Conservation (phyloP, 495 filamentous ascomycete genomes). For the Hypomontagnella submonticulosa region DNA sequence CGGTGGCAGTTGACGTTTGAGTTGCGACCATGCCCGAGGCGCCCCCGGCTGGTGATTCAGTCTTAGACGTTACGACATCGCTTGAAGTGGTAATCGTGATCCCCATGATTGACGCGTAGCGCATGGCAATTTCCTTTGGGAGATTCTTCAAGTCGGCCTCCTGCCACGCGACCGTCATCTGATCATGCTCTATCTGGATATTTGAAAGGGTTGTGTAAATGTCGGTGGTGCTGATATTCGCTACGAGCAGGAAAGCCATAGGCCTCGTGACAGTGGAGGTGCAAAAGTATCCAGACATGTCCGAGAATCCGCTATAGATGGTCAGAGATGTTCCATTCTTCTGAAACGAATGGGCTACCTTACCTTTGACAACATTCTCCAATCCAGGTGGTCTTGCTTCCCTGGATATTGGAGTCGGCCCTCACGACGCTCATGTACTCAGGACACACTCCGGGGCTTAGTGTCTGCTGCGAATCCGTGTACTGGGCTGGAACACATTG, state of each 20-base stretch:
- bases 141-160: conserved; percentile 31
- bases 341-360: neutral
- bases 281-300: conserved; percentile 31
- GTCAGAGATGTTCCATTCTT: neutral
- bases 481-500: conserved; percentile 41
- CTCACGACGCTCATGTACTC: conserved; percentile 40
- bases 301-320: conserved; percentile 35
- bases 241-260: conserved; percentile 41
- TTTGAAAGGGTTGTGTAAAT: conserved; percentile 40
- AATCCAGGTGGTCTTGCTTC: conserved; percentile 28
- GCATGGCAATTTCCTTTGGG: conserved; percentile 23
- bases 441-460: conserved; percentile 44
- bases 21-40: conserved; percentile 14
- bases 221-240: conserved; percentile 40
- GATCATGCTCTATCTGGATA: conserved; percentile 40
- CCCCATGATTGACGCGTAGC: conserved; percentile 39
- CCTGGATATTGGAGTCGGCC: neutral
- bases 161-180: conserved; percentile 42
- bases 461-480: conserved; percentile 24
- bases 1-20: neutral
- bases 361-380: conserved; percentile 45
- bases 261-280: conserved; percentile 41
- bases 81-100: conserved; percentile 11
- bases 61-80: conserved; percentile 2
- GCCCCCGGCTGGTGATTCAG: neutral